Conservation (phyloP, 805 yeast genomes). For the Grigorovia transvaalensis region DNA sequence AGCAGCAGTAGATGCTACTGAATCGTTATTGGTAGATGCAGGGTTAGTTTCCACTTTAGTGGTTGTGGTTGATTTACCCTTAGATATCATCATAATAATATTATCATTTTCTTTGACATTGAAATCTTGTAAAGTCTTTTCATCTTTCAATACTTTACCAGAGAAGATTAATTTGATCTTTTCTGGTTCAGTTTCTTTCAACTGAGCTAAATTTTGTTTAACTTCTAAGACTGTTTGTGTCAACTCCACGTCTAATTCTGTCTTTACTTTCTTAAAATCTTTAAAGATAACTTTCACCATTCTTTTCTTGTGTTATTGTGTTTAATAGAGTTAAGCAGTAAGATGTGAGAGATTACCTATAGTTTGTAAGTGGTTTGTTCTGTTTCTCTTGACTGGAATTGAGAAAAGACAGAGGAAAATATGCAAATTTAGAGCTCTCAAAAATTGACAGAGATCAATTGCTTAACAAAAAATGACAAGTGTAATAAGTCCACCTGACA, state of each 20-base stretch:
- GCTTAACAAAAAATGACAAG: too few species aligned
- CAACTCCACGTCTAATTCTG: conserved; percentile 67
- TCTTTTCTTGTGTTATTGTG: background rate
- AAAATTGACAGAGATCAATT: too few species aligned
- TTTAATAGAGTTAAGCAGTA: background rate
- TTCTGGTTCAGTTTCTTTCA: conserved; percentile 55
- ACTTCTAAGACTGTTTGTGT: conserved; percentile 56
- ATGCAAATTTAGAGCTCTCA: too few species aligned
- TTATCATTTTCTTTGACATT: conserved; percentile 78
- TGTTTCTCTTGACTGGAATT: too few species aligned
- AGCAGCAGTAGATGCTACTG: conserved; percentile 7
- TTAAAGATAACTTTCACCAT: conserved; percentile 40
- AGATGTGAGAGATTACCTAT: too few species aligned
- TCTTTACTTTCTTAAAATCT: conserved; percentile 86
- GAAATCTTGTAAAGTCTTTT: conserved; percentile 57
- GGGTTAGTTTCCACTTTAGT: conserved; percentile 14
- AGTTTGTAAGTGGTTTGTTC: too few species aligned
- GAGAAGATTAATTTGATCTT: conserved; percentile 88
- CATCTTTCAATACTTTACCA: conserved; percentile 82
- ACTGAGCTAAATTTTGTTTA: conserved; percentile 60
- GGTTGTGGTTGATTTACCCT: conserved; percentile 33
- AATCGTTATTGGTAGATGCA: background rate
- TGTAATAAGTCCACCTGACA: too few species aligned
- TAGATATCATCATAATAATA: conserved; percentile 83
- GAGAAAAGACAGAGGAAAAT: too few species aligned